Conservation (phyloP, 768 basidiomycete species). For the Lactarius indigo region DNA sequence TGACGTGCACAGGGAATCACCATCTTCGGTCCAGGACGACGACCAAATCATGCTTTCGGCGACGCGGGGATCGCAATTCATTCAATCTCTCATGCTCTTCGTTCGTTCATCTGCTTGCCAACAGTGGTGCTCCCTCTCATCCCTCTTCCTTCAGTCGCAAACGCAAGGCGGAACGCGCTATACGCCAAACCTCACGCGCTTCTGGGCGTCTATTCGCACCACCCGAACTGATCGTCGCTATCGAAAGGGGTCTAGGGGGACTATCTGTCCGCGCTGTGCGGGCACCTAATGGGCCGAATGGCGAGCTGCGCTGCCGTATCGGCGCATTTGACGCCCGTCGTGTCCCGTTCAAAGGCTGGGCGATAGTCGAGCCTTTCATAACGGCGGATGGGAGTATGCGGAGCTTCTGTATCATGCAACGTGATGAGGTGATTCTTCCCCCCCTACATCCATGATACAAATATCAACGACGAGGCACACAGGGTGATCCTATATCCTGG, state of each 20-base stretch:
- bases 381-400: slow-evolving; percentile 44
- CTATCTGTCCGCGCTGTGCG: slow-evolving; percentile 36
- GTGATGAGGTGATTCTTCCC: slow-evolving; percentile 54
- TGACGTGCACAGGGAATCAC: slow-evolving; percentile 27
- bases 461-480: neutral
- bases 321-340: slow-evolving; percentile 66
- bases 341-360: slow-evolving; percentile 68
- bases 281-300: slow-evolving; percentile 14
- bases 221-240: slow-evolving; percentile 45
- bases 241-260: slow-evolving; percentile 50
- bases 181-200: slow-evolving; percentile 73
- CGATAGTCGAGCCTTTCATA: slow-evolving; percentile 61
- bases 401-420: slow-evolving; percentile 66
- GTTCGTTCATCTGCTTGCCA: slow-evolving; percentile 44
- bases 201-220: slow-evolving; percentile 68
- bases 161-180: slow-evolving; percentile 73
- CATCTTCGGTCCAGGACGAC: slow-evolving; percentile 47
- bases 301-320: slow-evolving; percentile 43
- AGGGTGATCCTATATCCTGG: slow-evolving; percentile 82
- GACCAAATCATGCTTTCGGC: slow-evolving; percentile 60
- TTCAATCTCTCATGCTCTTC: slow-evolving; percentile 76
- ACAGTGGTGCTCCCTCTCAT: neutral
- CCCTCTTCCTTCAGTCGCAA: slow-evolving; percentile 57
- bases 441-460: neutral
- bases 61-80: slow-evolving; percentile 65